phyloP scores from a whole-genome alignment of 2,329 filamentous ascomycete genomes.

The Cephalotrichum gorgonifer region DNA sequence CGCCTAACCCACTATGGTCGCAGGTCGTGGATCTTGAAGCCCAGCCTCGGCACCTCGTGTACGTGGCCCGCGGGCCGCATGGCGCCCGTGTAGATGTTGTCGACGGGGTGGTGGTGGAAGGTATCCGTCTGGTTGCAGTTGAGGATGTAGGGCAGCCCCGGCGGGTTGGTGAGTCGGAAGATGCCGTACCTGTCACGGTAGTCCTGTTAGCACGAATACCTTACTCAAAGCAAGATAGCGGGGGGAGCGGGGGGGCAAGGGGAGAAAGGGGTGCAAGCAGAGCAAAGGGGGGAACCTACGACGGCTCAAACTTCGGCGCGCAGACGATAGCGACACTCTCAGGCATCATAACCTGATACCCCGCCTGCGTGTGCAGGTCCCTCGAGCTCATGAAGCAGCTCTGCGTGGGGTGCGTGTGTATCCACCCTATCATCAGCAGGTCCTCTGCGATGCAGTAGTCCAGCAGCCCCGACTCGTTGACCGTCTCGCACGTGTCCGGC shows the following conservation, averaged over 20 bases:
- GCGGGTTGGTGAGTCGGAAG: slow-evolving; percentile 87
- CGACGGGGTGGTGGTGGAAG: slow-evolving; percentile 65
- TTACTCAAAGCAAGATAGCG: neutral
- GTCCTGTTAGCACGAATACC: neutral
- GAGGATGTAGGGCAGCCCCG: slow-evolving; percentile 76
- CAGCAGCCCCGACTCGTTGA: slow-evolving; percentile 75
- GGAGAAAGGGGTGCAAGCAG: neutral
- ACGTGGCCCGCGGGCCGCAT: slow-evolving; percentile 57
- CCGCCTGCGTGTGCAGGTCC: slow-evolving; percentile 86
- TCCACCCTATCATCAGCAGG: slow-evolving; percentile 86
- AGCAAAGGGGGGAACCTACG: slow-evolving; percentile 38
- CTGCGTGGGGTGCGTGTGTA: slow-evolving; percentile 93
- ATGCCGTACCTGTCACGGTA: slow-evolving; percentile 69
- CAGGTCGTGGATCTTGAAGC: slow-evolving; percentile 48
- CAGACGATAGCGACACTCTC: slow-evolving; percentile 97
- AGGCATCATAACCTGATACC: slow-evolving; percentile 92
- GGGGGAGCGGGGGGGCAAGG: neutral
- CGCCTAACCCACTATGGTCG: slow-evolving; percentile 20
- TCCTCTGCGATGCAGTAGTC: slow-evolving; percentile 83
- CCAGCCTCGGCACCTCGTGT: slow-evolving; percentile 54
- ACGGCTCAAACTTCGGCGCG: slow-evolving; percentile 68
- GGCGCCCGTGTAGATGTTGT: slow-evolving; percentile 70
- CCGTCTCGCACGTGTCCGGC: slow-evolving; percentile 87
- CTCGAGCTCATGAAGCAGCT: slow-evolving; percentile 96
- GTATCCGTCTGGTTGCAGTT: slow-evolving; percentile 67